Base-by-base conservation (phyloP, 2,329 filamentous ascomycete genomes). In the Verticillium zaregamsianum region DNA sequence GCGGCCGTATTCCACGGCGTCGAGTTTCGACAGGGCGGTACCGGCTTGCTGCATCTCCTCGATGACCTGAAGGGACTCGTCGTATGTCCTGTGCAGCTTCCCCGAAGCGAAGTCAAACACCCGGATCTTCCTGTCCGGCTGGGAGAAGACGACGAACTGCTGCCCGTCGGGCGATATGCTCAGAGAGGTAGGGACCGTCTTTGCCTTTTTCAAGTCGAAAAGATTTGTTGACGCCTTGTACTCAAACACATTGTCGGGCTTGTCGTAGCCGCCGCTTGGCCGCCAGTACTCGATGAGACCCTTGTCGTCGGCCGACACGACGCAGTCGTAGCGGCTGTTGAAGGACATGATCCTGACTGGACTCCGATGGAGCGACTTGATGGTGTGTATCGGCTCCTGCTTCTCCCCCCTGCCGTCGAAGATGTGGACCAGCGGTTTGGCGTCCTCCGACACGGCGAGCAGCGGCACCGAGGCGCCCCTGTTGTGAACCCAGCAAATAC, bases 231-330 rank as follows among this genome's bases (percentile, higher is more conserved):
- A 89, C 72, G 92, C 96, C 77, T 99, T 99, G 78, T 93, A 91
- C 67, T 92, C 85, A 73, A 96, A 99, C 20, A 99, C 93, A 59
- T 87, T 92, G 67, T 93, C 89, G 0, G 95, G 95, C 75, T 98
- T 97, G 70, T 96, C 92, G 73, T 92, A 97, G 45, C 81, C 87
- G 2, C 86, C 88, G 65, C 85, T 86, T 0, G 95, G 93, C 62
- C 86, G 85, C 95, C 95, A 99, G 77, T 99, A 99, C 75, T 99
- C 95, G 11, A 99, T 73, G 94, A 98, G 98, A 28, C 95, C 94
- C 60, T 86, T 86, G 67, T 94, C 88, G 67, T 99, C 96, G 0
- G 89, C 89, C 2, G 95, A 98, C 7, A 98, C 79, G 1, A 96
- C 93, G 71, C 95, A 99, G 75, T 98, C 90, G 71, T 89, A 97